phyloP scores from a whole-genome alignment of 2,329 filamentous ascomycete species.

The Bimuria novae-zelandiae region DNA sequence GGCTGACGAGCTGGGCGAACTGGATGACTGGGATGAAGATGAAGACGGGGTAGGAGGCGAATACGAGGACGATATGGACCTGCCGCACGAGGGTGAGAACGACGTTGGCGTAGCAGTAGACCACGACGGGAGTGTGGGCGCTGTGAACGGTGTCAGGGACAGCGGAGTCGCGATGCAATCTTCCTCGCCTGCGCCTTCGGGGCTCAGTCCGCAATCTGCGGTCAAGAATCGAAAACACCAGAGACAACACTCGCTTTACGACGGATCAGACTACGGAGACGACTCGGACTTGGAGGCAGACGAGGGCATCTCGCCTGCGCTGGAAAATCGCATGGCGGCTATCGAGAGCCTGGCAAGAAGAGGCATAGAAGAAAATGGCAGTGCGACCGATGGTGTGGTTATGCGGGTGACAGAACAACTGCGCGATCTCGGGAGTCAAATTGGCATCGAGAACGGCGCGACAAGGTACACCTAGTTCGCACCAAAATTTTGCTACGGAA shows the following conservation, averaged over 20 bases:
- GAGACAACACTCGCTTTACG: constrained; percentile 60
- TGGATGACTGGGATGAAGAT: constrained; percentile 69
- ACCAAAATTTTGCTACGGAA: not conserved
- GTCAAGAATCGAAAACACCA: constrained; percentile 43
- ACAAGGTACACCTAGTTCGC: constrained; percentile 61
- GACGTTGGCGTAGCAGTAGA: constrained; percentile 40
- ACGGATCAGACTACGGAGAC: constrained; percentile 75
- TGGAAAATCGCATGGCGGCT: constrained; percentile 72
- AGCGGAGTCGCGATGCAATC: constrained; percentile 53
- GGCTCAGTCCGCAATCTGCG: constrained; percentile 47
- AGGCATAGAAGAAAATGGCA: constrained; percentile 69
- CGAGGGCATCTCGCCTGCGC: constrained; percentile 67
- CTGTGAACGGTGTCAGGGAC: constrained; percentile 48
- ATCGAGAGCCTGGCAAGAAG: constrained; percentile 69
- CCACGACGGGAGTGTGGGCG: constrained; percentile 38
- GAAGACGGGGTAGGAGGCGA: constrained; percentile 59
- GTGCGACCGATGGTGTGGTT: constrained; percentile 68
- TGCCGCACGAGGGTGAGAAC: constrained; percentile 25
- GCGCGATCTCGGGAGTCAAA: constrained; percentile 73
- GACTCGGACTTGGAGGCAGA: constrained; percentile 70
- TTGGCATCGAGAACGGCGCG: constrained; percentile 71
- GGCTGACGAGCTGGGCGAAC: constrained; percentile 73
- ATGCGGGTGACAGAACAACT: constrained; percentile 70
- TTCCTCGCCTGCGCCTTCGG: constrained; percentile 41
- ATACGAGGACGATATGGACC: constrained; percentile 40